These are phyloP conservation scores for Monilinia laxa DNA, from an alignment of 2,329 filamentous ascomycete genomes.

Conservation along the genomic window DNA sequence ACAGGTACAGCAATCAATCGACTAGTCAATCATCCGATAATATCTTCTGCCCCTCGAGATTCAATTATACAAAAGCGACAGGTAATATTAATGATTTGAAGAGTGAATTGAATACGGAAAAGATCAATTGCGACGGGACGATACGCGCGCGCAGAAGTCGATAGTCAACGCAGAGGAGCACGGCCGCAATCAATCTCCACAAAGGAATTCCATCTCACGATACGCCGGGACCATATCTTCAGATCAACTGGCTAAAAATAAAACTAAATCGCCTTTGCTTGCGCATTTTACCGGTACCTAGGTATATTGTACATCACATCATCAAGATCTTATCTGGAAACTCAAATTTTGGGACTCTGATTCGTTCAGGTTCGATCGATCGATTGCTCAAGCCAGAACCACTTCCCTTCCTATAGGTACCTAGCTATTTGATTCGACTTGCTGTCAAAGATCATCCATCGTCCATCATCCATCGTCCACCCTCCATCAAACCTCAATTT, in stretches of 20 bases:
- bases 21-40: not conserved
- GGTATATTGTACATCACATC: too few species aligned
- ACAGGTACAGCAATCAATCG: not conserved
- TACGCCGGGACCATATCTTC: conserved; percentile 8
- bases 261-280: not conserved
- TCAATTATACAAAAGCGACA: not conserved
- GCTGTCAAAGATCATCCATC: too few species aligned
- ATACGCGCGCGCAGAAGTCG: conserved; percentile 7
- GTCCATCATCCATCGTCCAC: too few species aligned
- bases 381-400: too few species aligned
- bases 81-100: not conserved
- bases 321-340: not conserved
- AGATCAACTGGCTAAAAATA: not conserved
- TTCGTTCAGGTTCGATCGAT: not conserved
- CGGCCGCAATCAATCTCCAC: conserved; percentile 18
- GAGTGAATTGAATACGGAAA: conserved; percentile 4
- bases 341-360: not conserved
- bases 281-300: not conserved
- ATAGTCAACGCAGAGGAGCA: not conserved
- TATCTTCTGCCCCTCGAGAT: not conserved
- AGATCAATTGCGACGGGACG: not conserved
- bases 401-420: too few species aligned
- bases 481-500: conserved; percentile 1
- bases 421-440: not conserved
- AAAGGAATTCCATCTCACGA: conserved; percentile 15